These are phyloP conservation scores for Kokia cookei DNA, from an alignment of 441 rosid species.

Conservation along the genomic window DNA sequence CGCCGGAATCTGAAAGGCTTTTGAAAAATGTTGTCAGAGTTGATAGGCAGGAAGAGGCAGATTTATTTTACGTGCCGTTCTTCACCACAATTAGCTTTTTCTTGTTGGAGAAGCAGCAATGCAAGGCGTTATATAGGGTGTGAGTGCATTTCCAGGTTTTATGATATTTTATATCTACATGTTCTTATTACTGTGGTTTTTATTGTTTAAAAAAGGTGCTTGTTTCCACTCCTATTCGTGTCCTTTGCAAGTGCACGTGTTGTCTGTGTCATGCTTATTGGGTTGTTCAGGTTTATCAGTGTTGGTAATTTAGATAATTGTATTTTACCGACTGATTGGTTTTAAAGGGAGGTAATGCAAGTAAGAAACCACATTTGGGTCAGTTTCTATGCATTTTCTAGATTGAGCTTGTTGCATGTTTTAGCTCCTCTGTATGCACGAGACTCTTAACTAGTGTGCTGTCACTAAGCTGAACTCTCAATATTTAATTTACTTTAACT, in stretches of 20 bases:
- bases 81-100: conserved; percentile 93
- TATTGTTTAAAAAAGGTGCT: neutral
- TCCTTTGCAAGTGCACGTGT: neutral
- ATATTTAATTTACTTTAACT: neutral
- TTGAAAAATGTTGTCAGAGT: conserved; percentile 79
- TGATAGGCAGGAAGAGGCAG: conserved; percentile 69
- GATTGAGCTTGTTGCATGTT: neutral
- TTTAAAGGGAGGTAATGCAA: neutral
- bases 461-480: neutral
- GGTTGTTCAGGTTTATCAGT: neutral
- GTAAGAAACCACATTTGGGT: neutral
- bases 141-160: conserved; percentile 54
- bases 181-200: neutral
- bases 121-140: conserved; percentile 99
- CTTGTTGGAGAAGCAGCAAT: conserved; percentile 88
- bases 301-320: neutral
- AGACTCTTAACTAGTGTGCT: neutral
- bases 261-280: neutral
- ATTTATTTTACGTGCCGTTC: conserved; percentile 80
- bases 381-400: neutral
- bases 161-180: neutral
- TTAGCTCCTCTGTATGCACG: neutral
- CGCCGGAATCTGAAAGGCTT: conserved; percentile 71
- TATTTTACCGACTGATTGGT: neutral
- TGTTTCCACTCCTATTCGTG: neutral